A percentile compares a stretch with the other conserved stretches of the same genome.
Evolutionary conservation across 2,329 filamentous ascomycete species (phyloP).

Genomic region (Botrytis elliptica): DNA sequence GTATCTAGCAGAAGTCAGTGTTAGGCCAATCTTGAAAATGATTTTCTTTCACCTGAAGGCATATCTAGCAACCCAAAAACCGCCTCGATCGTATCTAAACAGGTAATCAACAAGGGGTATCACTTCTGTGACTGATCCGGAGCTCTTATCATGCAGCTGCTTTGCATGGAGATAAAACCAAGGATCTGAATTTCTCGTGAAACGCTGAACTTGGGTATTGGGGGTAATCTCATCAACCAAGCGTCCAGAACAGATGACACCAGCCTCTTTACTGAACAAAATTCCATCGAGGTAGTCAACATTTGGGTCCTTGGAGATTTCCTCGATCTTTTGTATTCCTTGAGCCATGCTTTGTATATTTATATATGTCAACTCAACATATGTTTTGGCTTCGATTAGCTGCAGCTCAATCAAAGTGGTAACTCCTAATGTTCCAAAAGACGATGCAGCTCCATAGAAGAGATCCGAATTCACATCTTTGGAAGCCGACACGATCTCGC

Average conservation of each 20-base stretch:
- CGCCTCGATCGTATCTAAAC: conserved; percentile 62
- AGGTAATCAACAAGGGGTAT: conserved; percentile 54
- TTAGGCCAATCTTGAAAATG: too few relatives aligned
- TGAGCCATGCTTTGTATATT: conserved; percentile 44
- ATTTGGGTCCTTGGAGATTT: conserved; percentile 29
- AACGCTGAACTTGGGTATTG: background rate
- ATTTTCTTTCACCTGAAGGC: conserved; percentile 46
- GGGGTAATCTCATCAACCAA: conserved; percentile 41
- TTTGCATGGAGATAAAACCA: conserved; percentile 64
- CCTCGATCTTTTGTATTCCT: conserved; percentile 44
- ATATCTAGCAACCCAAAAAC: conserved; percentile 65
- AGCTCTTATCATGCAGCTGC: conserved; percentile 32
- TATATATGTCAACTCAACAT: conserved; percentile 56
- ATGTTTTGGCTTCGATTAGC: conserved; percentile 51
- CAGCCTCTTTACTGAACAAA: conserved; percentile 45
- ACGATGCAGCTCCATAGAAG: conserved; percentile 57
- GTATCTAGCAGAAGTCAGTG: conserved; percentile 41
- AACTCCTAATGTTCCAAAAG: conserved; percentile 60
- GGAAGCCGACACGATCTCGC: conserved; percentile 52
- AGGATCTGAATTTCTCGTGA: conserved; percentile 44
- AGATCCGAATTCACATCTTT: conserved; percentile 50
- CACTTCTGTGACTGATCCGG: conserved; percentile 39
- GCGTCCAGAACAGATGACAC: conserved; percentile 53
- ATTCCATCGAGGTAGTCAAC: conserved; percentile 63
- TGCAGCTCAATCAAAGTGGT: conserved; percentile 59